These are phyloP conservation scores for Pleurostoma richardsiae DNA, from an alignment of 2,329 filamentous ascomycete genomes.

Conservation along the genomic window DNA sequence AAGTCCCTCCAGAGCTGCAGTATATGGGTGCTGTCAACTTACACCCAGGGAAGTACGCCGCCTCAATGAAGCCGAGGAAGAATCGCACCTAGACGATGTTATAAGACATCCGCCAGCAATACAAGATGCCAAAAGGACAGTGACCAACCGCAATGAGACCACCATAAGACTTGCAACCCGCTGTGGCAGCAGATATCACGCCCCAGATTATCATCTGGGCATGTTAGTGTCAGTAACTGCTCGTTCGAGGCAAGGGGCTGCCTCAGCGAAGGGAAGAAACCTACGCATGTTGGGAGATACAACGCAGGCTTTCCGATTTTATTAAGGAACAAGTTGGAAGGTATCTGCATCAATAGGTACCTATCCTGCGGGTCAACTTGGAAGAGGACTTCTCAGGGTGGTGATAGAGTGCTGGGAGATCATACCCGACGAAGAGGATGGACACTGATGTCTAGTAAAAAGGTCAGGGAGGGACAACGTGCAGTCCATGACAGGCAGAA, in stretches of 20 bases:
- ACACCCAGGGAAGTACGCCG: slow-evolving; percentile 22
- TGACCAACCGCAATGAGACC: slow-evolving; percentile 26
- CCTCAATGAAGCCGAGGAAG: slow-evolving; percentile 37
- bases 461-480: too few species aligned
- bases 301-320: slow-evolving; percentile 43
- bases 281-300: slow-evolving; percentile 38
- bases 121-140: too few species aligned
- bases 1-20: not conserved
- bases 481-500: too few species aligned
- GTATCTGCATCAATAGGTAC: slow-evolving; percentile 46
- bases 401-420: not conserved
- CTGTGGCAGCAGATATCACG: slow-evolving; percentile 35
- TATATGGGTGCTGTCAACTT: not conserved
- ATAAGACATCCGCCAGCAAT: too few species aligned
- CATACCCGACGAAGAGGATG: slow-evolving; percentile 45
- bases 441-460: slow-evolving; percentile 35
- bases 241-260: too few species aligned
- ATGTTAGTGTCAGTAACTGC: not conserved
- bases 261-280: slow-evolving; percentile 9
- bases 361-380: slow-evolving; percentile 11
- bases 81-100: slow-evolving; percentile 19
- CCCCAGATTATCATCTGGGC: slow-evolving; percentile 44
- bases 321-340: slow-evolving; percentile 46
- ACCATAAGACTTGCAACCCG: slow-evolving; percentile 24
- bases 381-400: too few species aligned